Percentiles rank a stretch among this genome's conserved stretches.
These are phyloP conservation scores for Neurospora sp. DNA, from an alignment of 495 filamentous ascomycete genomes.

Conservation along the genomic window DNA sequence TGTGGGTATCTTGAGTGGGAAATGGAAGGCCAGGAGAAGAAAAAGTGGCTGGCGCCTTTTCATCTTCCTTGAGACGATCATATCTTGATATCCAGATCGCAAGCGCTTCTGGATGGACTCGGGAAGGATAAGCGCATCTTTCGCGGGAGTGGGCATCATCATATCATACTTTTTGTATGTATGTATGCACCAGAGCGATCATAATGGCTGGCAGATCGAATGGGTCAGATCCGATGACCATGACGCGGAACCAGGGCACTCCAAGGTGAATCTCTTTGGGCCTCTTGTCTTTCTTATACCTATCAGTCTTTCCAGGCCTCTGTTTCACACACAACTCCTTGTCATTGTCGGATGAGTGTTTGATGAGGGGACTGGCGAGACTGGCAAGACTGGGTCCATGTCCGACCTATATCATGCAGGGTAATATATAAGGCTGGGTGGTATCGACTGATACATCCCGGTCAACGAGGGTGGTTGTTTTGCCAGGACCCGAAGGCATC, in stretches of 20 bases:
- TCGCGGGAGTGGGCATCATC: not conserved
- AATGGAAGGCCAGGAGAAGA: not conserved
- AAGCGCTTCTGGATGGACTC: not conserved
- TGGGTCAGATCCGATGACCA: not conserved
- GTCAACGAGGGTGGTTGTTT: not conserved
- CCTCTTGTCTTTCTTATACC: not conserved
- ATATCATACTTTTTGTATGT: not conserved
- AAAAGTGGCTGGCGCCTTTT: not conserved
- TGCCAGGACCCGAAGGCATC: not conserved
- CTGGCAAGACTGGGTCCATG: not conserved
- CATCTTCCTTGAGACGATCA: not conserved
- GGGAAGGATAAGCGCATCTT: not conserved
- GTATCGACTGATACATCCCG: not conserved
- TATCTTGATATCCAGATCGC: not conserved
- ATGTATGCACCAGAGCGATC: not conserved
- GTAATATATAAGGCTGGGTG: not conserved
- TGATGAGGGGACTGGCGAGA: not conserved
- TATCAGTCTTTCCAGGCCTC: not conserved
- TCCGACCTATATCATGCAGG: not conserved
- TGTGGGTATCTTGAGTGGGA: not conserved
- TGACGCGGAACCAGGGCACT: not conserved
- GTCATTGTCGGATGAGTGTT: not conserved
- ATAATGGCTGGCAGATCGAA: not conserved
- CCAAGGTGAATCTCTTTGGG: not conserved
- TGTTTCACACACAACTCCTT: not conserved